Evolutionary conservation across 2,329 filamentous ascomycete genomes (phyloP).

Genomic region (Colletotrichum lentis): DNA sequence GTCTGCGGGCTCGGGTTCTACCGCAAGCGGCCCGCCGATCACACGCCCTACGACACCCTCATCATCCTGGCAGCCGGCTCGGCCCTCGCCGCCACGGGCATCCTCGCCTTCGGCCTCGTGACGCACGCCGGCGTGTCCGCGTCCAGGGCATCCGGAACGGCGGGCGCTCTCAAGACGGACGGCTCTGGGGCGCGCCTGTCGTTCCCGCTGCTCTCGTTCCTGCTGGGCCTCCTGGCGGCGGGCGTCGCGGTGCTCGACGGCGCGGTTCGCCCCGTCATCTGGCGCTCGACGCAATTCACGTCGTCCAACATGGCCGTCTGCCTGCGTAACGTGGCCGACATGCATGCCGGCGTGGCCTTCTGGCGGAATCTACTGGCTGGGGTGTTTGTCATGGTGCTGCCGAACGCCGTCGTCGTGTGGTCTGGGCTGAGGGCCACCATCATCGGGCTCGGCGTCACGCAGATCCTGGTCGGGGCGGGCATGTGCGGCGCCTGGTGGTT

Average conservation of each 20-base stretch:
- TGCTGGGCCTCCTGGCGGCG: constrained; percentile 58
- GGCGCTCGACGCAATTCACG: constrained; percentile 59
- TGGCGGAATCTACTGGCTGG: constrained; percentile 54
- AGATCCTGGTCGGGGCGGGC: constrained; percentile 50
- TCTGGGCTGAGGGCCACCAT: constrained; percentile 50
- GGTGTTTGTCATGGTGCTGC: constrained; percentile 54
- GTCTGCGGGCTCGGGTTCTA: constrained; percentile 48
- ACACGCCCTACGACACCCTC: constrained; percentile 47
- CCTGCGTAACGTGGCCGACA: constrained; percentile 58
- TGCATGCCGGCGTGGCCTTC: constrained; percentile 54
- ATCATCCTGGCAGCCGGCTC: constrained; percentile 50
- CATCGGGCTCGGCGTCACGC: constrained; percentile 54
- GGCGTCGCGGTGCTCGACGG: constrained; percentile 53
- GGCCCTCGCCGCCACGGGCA: constrained; percentile 51
- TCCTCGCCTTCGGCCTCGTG: constrained; percentile 58
- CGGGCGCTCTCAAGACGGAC: constrained; percentile 43
- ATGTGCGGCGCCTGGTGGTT: constrained; percentile 52
- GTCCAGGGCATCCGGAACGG: constrained; percentile 40
- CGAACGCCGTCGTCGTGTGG: constrained; percentile 46
- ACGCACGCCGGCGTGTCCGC: constrained; percentile 50
- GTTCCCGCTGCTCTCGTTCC: constrained; percentile 54
- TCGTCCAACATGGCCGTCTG: constrained; percentile 56
- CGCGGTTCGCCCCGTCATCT: constrained; percentile 53
- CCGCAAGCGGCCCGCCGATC: constrained; percentile 44
- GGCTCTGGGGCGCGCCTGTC: constrained; percentile 44